Evolutionary conservation across 2,329 filamentous ascomycete species (phyloP).

Genomic region (Colletotrichum neosansevieriae): DNA sequence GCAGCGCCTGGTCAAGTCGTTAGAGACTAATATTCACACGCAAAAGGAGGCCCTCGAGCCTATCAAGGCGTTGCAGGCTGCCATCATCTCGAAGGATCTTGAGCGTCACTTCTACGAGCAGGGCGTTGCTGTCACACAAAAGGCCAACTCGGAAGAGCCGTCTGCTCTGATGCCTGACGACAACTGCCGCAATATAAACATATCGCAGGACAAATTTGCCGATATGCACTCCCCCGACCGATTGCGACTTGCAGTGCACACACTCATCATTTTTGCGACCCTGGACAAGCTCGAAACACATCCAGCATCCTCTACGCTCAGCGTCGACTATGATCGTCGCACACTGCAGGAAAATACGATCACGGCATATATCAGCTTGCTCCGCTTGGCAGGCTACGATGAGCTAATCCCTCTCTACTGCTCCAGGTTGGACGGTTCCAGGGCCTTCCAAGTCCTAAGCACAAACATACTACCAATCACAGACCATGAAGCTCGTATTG

Average conservation of each 20-base stretch:
- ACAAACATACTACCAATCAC: constrained; percentile 81
- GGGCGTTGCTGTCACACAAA: constrained; percentile 63
- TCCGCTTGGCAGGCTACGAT: constrained; percentile 78
- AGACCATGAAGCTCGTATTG: constrained; percentile 72
- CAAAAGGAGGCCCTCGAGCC: constrained; percentile 71
- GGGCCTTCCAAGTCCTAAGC: constrained; percentile 78
- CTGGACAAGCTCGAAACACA: constrained; percentile 68
- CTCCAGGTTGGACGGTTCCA: constrained; percentile 76
- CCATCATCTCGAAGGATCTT: constrained; percentile 75
- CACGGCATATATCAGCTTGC: constrained; percentile 82
- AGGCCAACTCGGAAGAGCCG: constrained; percentile 50
- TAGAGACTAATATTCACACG: constrained; percentile 69
- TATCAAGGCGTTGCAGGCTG: constrained; percentile 81
- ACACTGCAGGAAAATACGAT: constrained; percentile 79
- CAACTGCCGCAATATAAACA: constrained; percentile 45
- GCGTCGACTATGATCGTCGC: constrained; percentile 48
- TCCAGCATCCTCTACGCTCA: constrained; percentile 52
- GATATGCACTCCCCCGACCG: constrained; percentile 70
- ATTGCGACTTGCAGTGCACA: constrained; percentile 76
- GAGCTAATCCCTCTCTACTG: constrained; percentile 90
- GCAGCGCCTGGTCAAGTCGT: constrained; percentile 68
- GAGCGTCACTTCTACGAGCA: constrained; percentile 70
- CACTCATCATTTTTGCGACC: constrained; percentile 74
- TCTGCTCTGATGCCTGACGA: constrained; percentile 47
- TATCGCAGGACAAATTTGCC: constrained; percentile 62